phyloP scores from a whole-genome alignment of 2,329 filamentous ascomycete genomes.

The Cytospora paraplurivora region DNA sequence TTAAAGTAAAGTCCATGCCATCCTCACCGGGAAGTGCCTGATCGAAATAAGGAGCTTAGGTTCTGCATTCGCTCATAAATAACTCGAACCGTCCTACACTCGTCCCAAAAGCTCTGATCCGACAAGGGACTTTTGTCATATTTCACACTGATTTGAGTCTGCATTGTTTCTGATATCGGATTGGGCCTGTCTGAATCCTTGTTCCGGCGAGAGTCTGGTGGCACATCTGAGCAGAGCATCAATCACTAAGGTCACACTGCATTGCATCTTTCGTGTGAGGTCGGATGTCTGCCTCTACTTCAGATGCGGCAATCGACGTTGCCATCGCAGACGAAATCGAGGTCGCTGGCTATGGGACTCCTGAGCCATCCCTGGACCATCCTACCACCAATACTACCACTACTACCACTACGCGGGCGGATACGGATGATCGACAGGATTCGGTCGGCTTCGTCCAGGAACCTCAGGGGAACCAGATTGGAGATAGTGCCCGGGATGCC shows the following conservation, averaged over 20 bases:
- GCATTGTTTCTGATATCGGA: not conserved
- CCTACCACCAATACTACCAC: slow-evolving; percentile 7
- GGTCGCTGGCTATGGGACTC: slow-evolving; percentile 23
- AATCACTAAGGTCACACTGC: slow-evolving; percentile 23
- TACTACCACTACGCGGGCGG: slow-evolving; percentile 5
- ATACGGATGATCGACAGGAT: slow-evolving; percentile 5
- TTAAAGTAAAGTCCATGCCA: not conserved
- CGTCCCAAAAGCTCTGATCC: not conserved
- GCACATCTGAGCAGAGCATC: slow-evolving; percentile 22
- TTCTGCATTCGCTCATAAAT: not conserved
- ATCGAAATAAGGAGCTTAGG: not conserved
- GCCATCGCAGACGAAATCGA: slow-evolving; percentile 29
- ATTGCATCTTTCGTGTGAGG: slow-evolving; percentile 25
- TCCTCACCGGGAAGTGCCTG: not conserved
- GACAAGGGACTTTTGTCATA: not conserved
- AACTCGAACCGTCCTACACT: not conserved
- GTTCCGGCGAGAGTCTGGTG: slow-evolving; percentile 16
- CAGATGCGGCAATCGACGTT: slow-evolving; percentile 28
- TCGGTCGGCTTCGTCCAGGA: slow-evolving; percentile 9
- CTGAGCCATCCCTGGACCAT: slow-evolving; percentile 4
- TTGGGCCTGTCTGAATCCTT: slow-evolving; percentile 9
- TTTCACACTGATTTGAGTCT: not conserved
- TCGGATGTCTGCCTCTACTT: slow-evolving; percentile 24
- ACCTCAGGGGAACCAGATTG: slow-evolving; percentile 14
- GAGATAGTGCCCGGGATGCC: slow-evolving; percentile 11